Evolutionary conservation across 768 basidiomycete species (phyloP).

Genomic region (Cubamyces sp.): DNA sequence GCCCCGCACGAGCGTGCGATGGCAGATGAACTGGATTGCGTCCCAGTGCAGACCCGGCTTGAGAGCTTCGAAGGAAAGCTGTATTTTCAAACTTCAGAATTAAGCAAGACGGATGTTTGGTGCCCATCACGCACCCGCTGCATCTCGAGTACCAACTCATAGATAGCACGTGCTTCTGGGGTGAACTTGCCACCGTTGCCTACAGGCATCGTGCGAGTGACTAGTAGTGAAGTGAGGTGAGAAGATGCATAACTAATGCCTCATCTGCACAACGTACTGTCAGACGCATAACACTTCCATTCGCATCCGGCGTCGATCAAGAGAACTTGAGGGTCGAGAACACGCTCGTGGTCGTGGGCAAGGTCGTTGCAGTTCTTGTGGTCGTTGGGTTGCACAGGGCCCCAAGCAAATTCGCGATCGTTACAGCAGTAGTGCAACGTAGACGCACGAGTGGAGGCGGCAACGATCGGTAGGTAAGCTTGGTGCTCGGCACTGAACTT

Average conservation of each 20-base stretch:
- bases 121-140: conserved; percentile 58
- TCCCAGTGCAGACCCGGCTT: conserved; percentile 92
- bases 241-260: too few relatives aligned
- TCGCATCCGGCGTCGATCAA: conserved; percentile 97
- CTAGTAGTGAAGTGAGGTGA: conserved; percentile 25
- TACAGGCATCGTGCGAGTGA: conserved; percentile 84
- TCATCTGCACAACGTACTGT: conserved; percentile 45
- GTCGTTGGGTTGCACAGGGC: conserved; percentile 62
- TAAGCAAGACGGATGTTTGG: not conserved
- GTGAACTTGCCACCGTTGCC: conserved; percentile 94
- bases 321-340: conserved; percentile 69
- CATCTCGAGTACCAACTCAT: conserved; percentile 88
- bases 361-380: conserved; percentile 56
- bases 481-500: conserved; percentile 74
- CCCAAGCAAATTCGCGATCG: conserved; percentile 85
- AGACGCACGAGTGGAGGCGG: conserved; percentile 82
- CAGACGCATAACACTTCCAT: conserved; percentile 69
- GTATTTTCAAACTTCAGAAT: not conserved
- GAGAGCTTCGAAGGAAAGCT: conserved; percentile 72
- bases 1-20: conserved; percentile 78
- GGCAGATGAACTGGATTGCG: conserved; percentile 80
- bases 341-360: conserved; percentile 43
- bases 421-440: conserved; percentile 97
- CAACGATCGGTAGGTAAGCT: conserved; percentile 93
- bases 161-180: conserved; percentile 77